phyloP scores from a whole-genome alignment of 306 rosid species.

The Cucurbita moschata region DNA sequence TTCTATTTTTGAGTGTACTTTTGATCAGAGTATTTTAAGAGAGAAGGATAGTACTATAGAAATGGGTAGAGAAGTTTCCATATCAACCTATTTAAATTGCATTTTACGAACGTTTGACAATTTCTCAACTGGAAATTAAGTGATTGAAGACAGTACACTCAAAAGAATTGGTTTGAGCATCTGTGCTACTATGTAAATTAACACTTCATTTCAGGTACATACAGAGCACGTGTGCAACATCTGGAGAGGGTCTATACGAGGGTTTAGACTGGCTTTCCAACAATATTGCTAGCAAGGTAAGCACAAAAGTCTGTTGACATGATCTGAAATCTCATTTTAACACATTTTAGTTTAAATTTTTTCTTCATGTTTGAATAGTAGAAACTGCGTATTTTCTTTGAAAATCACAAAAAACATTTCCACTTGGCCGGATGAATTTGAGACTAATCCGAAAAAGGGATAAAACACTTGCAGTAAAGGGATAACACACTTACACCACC shows the following conservation, averaged over 20 bases:
- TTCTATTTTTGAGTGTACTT: background rate
- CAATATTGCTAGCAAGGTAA: conserved; percentile 64
- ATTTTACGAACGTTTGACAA: background rate
- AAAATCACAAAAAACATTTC: background rate
- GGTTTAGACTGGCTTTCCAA: conserved; percentile 63
- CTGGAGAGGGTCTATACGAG: conserved; percentile 73
- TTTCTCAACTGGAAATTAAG: background rate
- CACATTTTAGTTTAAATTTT: background rate
- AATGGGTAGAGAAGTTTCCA: background rate
- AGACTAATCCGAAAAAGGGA: background rate
- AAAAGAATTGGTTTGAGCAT: background rate
- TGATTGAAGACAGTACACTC: background rate
- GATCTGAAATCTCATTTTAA: background rate
- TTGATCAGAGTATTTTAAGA: background rate
- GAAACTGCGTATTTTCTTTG: background rate
- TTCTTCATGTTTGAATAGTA: background rate
- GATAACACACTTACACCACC: background rate
- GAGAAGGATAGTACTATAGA: background rate
- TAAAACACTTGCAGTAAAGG: background rate
- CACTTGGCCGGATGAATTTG: background rate
- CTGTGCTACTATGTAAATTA: background rate
- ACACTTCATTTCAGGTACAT: conserved; percentile 47
- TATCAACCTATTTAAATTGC: background rate
- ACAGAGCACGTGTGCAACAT: conserved; percentile 53
- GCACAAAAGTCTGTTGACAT: background rate